Evolutionary conservation across 768 basidiomycete genomes (phyloP), one percentile per base, ranked within the genome.

Genomic region (Chalciporus sphaerocephalus): DNA sequence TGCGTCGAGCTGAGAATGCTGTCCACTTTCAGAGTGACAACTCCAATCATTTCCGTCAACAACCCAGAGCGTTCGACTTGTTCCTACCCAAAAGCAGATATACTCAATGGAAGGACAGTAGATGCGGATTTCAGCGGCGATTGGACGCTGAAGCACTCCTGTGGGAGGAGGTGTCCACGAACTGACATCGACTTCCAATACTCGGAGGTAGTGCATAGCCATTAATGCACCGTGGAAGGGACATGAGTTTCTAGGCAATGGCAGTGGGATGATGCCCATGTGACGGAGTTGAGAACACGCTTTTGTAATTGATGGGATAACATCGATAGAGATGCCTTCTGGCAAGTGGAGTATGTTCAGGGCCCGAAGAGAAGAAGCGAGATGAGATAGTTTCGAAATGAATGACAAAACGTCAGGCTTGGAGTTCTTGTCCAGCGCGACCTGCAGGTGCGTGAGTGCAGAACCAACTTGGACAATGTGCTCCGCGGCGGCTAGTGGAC

Each of bases 381-480:
- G 55, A 41, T 48, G 54, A 28, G 32, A 25, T 21, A 75, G 60
- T 25, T 58, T 63, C 13, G 62, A 58, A 22, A 74, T 45, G 50
- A 71, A 60, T 1, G 53, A 41, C 42, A 69, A 49, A 12, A 69
- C 20, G 37, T 67, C 58, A 5, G 48, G 51, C 33, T 58, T 58
- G 20, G 64, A 55, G 21, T 71, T 70, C 20, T 64, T 62, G 44
- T 74, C 73, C n/a, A 75, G 48, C 7, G 49, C 40, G 35, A 77
- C 56, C 46, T 77, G 79, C 7, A 81, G 37, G 44, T 78, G 69
- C 1, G 69, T 70, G 48, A 80, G 64, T 2, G 71, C 63, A 35
- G 67, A 62, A 10, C 64, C 47, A 9, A 62, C 40, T 23, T 50
- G 51, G 4, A 70, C 45, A 15, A 81, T 57, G 52, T 75, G 70